Percentiles rank a stretch among this genome's conserved stretches.
Evolutionary conservation across 305 asterid species (phyloP).

Genomic region (Ilex paraguariensis): DNA sequence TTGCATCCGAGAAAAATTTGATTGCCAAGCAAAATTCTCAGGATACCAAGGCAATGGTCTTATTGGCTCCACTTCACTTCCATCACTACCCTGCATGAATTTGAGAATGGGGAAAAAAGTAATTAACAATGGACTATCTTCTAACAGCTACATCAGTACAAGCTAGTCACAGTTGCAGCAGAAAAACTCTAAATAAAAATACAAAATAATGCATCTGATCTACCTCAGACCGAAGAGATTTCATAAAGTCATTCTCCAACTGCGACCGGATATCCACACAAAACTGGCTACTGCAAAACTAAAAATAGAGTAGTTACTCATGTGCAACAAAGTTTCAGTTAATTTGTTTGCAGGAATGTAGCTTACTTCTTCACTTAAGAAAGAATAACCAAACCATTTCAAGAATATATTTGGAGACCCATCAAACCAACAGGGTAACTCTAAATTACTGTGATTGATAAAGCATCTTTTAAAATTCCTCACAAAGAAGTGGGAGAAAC

Average conservation of each 20-base stretch:
- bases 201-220: constrained; percentile 4
- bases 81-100: constrained; percentile 60
- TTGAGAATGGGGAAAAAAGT: constrained; percentile 4
- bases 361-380: no score
- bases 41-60: constrained; percentile 95
- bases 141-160: constrained; percentile 8
- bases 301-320: background rate
- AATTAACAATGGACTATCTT: background rate
- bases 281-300: constrained; percentile 74
- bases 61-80: constrained; percentile 67
- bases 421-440: no score
- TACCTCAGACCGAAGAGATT: constrained; percentile 87
- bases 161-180: background rate
- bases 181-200: constrained; percentile 2
- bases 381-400: no score
- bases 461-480: no score
- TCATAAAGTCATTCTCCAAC: constrained; percentile 79
- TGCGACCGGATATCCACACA: constrained; percentile 60
- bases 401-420: no score
- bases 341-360: no score
- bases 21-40: constrained; percentile 95
- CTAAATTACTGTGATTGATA: no score
- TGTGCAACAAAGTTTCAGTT: no score
- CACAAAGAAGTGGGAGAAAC: no score
- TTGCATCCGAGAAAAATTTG: constrained; percentile 84